Evolutionary conservation across 2,329 filamentous ascomycete species (phyloP).

Genomic region (Pseudofabraea citricarpa): DNA sequence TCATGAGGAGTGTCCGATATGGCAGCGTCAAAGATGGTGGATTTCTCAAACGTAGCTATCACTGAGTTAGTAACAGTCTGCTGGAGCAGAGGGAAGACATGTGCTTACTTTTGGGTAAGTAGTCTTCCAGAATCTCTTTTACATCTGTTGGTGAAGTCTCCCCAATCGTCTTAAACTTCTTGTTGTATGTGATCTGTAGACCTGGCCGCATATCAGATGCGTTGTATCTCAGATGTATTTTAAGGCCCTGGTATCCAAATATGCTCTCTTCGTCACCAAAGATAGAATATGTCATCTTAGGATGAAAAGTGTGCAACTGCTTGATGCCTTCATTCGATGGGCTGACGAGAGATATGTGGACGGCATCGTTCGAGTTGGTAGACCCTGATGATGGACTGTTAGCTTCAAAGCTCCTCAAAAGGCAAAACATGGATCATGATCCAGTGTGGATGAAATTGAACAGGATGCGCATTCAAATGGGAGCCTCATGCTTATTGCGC

Average conservation of each 20-base stretch:
- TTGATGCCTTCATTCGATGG: constrained; percentile 45
- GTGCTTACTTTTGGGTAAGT: constrained; percentile 60
- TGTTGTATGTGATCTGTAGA: constrained; percentile 64
- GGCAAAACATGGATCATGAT: too few species aligned
- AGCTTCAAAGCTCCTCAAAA: too few species aligned
- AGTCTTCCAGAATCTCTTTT: constrained; percentile 46
- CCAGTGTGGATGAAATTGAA: too few species aligned
- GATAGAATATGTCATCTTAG: constrained; percentile 84
- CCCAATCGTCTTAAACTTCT: constrained; percentile 65
- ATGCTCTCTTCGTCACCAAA: constrained; percentile 92
- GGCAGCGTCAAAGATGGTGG: constrained; percentile 55
- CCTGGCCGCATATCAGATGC: constrained; percentile 73
- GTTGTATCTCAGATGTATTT: constrained; percentile 66
- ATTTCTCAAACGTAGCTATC: constrained; percentile 62
- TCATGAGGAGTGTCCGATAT: constrained; percentile 39
- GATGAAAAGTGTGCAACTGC: constrained; percentile 67
- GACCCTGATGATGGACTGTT: constrained; percentile 19
- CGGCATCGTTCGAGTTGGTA: constrained; percentile 40
- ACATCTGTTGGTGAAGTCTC: constrained; percentile 69
- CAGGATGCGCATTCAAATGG: too few species aligned
- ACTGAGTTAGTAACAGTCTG: constrained; percentile 5
- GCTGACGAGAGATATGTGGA: constrained; percentile 55
- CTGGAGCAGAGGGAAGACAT: not conserved
- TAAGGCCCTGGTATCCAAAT: constrained; percentile 81
- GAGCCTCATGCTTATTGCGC: constrained; percentile 15